Evolutionary conservation across 2,329 filamentous ascomycete species (phyloP).

Genomic region (Chaetoscypha palmicola): DNA sequence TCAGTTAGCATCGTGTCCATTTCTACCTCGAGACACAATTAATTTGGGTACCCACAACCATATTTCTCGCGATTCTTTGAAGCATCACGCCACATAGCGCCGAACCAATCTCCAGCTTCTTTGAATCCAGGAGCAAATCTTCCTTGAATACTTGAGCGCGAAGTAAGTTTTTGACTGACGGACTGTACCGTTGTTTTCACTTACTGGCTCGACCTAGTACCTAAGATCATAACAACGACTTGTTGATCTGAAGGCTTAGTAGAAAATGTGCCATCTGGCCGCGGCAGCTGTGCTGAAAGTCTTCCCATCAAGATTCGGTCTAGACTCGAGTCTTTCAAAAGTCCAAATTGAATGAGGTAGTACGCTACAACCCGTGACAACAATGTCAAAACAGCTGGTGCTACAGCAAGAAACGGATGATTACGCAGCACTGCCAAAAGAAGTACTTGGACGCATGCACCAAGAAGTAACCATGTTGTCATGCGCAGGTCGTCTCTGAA

Average conservation of each 20-base stretch:
- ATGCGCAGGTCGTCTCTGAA: constrained; percentile 2
- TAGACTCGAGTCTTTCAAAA: background rate
- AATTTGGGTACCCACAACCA: constrained; percentile 4
- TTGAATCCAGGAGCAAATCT: constrained; percentile 3
- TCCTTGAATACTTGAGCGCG: constrained; percentile 2
- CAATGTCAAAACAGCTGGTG: background rate
- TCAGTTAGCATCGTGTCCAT: too few species aligned
- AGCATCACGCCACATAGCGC: constrained; percentile 2
- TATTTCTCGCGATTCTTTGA: constrained; percentile 5
- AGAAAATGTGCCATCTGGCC: background rate
- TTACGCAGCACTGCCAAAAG: constrained; percentile 1
- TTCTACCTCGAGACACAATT: too few species aligned
- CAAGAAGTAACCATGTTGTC: constrained; percentile 3
- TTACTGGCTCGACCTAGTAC: constrained; percentile 3
- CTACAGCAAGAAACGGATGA: background rate
- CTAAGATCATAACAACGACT: constrained; percentile 3
- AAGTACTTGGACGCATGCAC: constrained; percentile 3
- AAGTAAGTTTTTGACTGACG: too few species aligned
- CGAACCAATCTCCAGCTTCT: background rate
- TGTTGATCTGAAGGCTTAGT: constrained; percentile 2
- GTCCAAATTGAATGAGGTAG: background rate
- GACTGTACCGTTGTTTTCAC: too few species aligned
- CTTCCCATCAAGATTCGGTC: background rate
- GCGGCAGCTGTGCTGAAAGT: constrained; percentile 1
- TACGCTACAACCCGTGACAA: background rate